phyloP scores from a whole-genome alignment of 1,284 basidiomycete species.

The Cerrena zonata region DNA sequence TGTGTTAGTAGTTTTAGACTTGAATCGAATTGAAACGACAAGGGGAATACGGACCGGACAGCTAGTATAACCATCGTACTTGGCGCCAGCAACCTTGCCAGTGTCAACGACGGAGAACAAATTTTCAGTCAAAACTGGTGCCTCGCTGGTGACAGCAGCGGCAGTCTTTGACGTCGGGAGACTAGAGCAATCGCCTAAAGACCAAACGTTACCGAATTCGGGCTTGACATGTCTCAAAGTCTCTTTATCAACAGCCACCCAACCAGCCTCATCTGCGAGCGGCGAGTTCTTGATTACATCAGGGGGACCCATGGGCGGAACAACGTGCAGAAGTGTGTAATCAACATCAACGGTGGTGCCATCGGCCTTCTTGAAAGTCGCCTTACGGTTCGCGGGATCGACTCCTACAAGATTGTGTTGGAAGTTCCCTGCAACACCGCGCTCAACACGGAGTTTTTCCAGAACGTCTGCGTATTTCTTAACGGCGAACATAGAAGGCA shows the following conservation, averaged over 20 bases:
- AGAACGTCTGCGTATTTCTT: constrained; percentile 89
- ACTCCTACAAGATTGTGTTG: constrained; percentile 80
- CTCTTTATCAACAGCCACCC: constrained; percentile 79
- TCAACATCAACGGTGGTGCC: constrained; percentile 63
- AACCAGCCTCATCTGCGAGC: constrained; percentile 77
- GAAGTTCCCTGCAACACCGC: constrained; percentile 78
- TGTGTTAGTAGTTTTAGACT: constrained; percentile 25
- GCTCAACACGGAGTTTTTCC: constrained; percentile 70
- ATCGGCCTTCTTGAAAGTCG: constrained; percentile 76
- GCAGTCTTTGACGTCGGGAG: constrained; percentile 95
- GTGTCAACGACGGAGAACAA: constrained; percentile 70
- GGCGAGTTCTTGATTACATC: constrained; percentile 77
- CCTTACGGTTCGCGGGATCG: constrained; percentile 63
- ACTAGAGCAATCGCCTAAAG: constrained; percentile 85
- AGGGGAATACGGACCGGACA: constrained; percentile 56
- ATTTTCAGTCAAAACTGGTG: constrained; percentile 91
- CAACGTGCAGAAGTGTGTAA: constrained; percentile 84
- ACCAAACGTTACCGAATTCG: constrained; percentile 78
- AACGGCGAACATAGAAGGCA: constrained; percentile 88
- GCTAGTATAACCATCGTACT: constrained; percentile 81
- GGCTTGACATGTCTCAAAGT: constrained; percentile 82
- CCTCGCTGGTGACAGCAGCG: constrained; percentile 87
- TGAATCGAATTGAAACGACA: constrained; percentile 14
- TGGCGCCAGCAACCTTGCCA: constrained; percentile 61
- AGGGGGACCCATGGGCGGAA: constrained; percentile 87